Evolutionary conservation across 1,284 basidiomycete species (phyloP).

Genomic region (Leccinum pachyderme): DNA sequence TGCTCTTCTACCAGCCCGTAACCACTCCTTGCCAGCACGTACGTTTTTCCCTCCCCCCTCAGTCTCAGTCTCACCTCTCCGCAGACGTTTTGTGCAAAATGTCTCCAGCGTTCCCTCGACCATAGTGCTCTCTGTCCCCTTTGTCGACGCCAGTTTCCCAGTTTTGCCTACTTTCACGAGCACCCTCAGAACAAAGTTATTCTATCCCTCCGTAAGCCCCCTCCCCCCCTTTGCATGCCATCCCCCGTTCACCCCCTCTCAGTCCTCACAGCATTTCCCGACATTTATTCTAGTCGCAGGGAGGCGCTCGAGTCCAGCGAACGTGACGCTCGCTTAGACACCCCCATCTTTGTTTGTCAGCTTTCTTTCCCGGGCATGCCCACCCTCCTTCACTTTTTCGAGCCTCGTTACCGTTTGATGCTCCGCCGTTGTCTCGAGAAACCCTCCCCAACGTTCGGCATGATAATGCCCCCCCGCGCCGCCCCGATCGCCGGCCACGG

Average conservation of each 20-base stretch:
- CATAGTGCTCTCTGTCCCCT: slow-evolving; percentile 82
- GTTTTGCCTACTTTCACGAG: slow-evolving; percentile 79
- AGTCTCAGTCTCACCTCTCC: slow-evolving; percentile 11
- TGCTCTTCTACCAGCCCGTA: slow-evolving; percentile 79
- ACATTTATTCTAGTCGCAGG: slow-evolving; percentile 53
- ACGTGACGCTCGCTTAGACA: slow-evolving; percentile 75
- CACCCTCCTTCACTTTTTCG: slow-evolving; percentile 88
- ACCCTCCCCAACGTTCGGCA: slow-evolving; percentile 78
- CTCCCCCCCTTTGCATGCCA: not conserved
- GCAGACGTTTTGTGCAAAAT: slow-evolving; percentile 88
- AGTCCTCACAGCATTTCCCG: slow-evolving; percentile 68
- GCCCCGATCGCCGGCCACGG: slow-evolving; percentile 34
- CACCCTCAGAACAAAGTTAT: slow-evolving; percentile 70
- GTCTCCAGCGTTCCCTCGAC: slow-evolving; percentile 87
- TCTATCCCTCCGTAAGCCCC: slow-evolving; percentile 60
- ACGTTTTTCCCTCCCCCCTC: slow-evolving; percentile 33
- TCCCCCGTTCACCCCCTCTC: slow-evolving; percentile 14
- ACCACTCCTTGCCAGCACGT: slow-evolving; percentile 95
- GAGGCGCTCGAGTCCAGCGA: slow-evolving; percentile 70
- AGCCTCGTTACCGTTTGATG: slow-evolving; percentile 91
- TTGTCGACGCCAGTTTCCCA: slow-evolving; percentile 77
- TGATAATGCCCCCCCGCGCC: slow-evolving; percentile 69
- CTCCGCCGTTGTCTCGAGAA: slow-evolving; percentile 86
- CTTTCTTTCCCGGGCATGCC: slow-evolving; percentile 90
- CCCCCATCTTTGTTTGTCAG: slow-evolving; percentile 89